These are phyloP conservation scores for Miscanthus lutarioriparius DNA, from an alignment of 176 grass and related monocot species.

Conservation along the genomic window DNA sequence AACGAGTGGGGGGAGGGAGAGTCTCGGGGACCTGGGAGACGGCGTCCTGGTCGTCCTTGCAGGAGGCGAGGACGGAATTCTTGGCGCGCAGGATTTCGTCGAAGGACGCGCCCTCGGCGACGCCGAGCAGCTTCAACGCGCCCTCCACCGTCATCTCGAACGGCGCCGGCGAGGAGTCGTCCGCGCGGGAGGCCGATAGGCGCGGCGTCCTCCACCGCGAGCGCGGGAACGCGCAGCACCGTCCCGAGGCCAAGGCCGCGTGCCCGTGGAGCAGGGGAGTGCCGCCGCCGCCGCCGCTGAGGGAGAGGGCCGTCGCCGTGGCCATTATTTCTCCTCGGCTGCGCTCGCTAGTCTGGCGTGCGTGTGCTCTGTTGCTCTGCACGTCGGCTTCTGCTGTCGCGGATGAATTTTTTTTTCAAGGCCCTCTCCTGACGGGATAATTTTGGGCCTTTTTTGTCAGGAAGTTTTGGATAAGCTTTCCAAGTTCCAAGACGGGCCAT, in stretches of 20 bases:
- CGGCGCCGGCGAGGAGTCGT: slow-evolving; percentile 71
- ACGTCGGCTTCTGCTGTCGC: slow-evolving; percentile 33
- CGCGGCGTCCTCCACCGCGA: slow-evolving; percentile 34
- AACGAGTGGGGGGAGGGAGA: slow-evolving; percentile 1
- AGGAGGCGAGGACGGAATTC: slow-evolving; percentile 74
- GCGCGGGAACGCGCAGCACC: slow-evolving; percentile 28
- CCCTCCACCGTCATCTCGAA: slow-evolving; percentile 88
- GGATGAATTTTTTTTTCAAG: slow-evolving; percentile 30
- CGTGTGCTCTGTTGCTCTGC: slow-evolving; percentile 4
- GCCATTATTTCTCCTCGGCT: slow-evolving; percentile 53
- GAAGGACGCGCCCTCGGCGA: slow-evolving; percentile 70
- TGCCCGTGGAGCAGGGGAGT: slow-evolving; percentile 36
- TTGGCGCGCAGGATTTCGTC: slow-evolving; percentile 96
- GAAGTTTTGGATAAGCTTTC: not conserved
- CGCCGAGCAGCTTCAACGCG: slow-evolving; percentile 84
- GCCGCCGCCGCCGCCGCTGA: slow-evolving; percentile 33
- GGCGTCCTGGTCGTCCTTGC: slow-evolving; percentile 85
- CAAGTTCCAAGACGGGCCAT: not conserved
- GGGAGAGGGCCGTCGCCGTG: slow-evolving; percentile 63
- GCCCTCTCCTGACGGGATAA: not conserved
- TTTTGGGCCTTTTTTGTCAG: not conserved
- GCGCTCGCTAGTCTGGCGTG: slow-evolving; percentile 13
- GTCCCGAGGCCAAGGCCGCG: not conserved
- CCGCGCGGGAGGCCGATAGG: slow-evolving; percentile 58
- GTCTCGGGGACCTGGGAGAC: slow-evolving; percentile 58